Evolutionary conservation across 2,329 filamentous ascomycete species (phyloP).

Genomic region (Meredithiella fracta): DNA sequence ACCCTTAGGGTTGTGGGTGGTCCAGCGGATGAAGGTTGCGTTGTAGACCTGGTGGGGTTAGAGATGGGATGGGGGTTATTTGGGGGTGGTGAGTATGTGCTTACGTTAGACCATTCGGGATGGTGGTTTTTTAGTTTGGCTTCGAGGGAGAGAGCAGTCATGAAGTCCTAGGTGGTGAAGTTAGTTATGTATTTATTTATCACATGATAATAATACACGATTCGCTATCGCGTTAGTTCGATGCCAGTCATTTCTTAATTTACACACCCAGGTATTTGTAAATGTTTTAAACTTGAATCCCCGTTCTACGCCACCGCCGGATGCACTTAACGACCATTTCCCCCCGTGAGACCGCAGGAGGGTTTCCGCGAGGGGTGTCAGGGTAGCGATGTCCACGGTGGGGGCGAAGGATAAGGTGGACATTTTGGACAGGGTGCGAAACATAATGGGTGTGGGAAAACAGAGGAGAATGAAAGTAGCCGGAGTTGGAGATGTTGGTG

Average conservation of each 20-base stretch:
- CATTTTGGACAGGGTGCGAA: background rate
- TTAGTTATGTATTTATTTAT: background rate
- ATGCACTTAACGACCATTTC: constrained; percentile 34
- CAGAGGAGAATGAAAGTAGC: background rate
- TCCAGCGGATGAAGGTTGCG: constrained; percentile 55
- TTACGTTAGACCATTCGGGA: constrained; percentile 50
- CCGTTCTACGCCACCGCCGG: constrained; percentile 40
- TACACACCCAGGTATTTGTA: constrained; percentile 45
- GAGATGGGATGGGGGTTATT: background rate
- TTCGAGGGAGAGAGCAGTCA: constrained; percentile 53
- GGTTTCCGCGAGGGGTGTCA: constrained; percentile 26
- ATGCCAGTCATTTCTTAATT: too few relatives aligned
- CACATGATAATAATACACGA: too few relatives aligned
- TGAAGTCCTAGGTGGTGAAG: constrained; percentile 37
- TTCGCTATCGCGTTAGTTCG: too few relatives aligned
- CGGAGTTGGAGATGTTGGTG: background rate
- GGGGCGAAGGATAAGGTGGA: constrained; percentile 24
- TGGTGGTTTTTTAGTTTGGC: constrained; percentile 55
- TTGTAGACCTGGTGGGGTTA: constrained; percentile 45
- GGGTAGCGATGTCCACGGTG: constrained; percentile 26
- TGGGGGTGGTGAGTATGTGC: background rate
- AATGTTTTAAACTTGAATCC: constrained; percentile 49
- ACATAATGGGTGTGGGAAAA: background rate
- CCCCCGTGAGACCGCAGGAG: constrained; percentile 17
- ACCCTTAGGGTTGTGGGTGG: constrained; percentile 50